These are phyloP conservation scores for Eutrema yunnanense DNA, from an alignment of 345 rosid species.

Conservation along the genomic window DNA sequence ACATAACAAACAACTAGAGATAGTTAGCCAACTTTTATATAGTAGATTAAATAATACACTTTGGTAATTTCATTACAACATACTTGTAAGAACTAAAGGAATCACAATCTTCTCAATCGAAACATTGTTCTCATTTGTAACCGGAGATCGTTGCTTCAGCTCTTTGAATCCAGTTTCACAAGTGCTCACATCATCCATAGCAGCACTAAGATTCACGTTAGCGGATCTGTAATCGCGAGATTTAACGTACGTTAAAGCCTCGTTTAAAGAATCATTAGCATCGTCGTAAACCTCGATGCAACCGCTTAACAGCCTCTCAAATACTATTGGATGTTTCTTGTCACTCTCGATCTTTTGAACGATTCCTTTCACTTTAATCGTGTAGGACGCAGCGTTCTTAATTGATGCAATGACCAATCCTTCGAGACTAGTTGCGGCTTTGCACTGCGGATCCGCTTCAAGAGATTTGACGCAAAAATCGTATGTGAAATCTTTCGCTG, in stretches of 20 bases:
- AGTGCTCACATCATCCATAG: not conserved
- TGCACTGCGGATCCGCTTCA: constrained; percentile 28
- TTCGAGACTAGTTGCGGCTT: constrained; percentile 11
- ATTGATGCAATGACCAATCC: constrained; percentile 27
- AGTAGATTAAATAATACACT: too few species aligned
- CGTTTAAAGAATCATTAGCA: constrained; percentile 10
- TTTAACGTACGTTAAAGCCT: not conserved
- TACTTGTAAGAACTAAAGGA: constrained; percentile 36
- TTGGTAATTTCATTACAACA: constrained; percentile 11
- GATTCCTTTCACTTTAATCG: constrained; percentile 11
- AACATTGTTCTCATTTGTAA: constrained; percentile 22
- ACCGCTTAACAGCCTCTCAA: constrained; percentile 19
- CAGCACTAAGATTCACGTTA: not conserved
- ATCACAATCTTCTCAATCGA: constrained; percentile 34
- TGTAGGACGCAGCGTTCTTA: constrained; percentile 10
- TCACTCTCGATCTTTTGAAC: constrained; percentile 15
- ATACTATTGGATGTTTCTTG: not conserved
- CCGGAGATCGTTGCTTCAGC: not conserved
- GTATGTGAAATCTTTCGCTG: constrained; percentile 20
- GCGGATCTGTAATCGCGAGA: not conserved
- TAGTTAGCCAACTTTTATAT: too few species aligned
- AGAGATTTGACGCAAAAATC: constrained; percentile 32
- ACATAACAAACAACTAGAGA: too few species aligned
- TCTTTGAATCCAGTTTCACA: not conserved
- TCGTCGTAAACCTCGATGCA: constrained; percentile 36